A percentile compares a stretch with the other conserved stretches of the same genome.
phyloP scores from a whole-genome alignment of 495 filamentous ascomycete species.

The Staphylotrichum longicolle region DNA sequence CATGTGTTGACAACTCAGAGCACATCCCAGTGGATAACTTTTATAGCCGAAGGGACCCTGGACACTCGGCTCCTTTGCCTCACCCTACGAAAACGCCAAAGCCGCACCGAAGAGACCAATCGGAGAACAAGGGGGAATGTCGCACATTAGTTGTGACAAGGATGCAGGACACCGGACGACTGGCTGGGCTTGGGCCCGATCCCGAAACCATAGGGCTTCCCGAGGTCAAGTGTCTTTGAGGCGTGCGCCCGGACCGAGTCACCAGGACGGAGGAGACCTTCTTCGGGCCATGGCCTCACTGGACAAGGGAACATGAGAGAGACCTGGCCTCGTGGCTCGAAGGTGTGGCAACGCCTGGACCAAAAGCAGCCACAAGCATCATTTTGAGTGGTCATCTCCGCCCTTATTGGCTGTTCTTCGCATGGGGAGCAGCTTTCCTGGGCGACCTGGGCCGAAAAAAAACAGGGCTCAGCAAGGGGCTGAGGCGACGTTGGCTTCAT shows the following conservation, averaged over 20 bases:
- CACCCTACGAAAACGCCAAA: too few relatives aligned
- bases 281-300: too few relatives aligned
- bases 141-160: conserved; percentile 26
- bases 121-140: conserved; percentile 9
- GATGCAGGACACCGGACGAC: conserved; percentile 6
- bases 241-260: too few relatives aligned
- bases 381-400: neutral
- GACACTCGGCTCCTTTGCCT: too few relatives aligned
- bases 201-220: conserved; percentile 13
- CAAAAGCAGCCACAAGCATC: conserved; percentile 1
- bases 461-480: conserved; percentile 15
- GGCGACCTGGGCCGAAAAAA: neutral
- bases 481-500: conserved; percentile 14
- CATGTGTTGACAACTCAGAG: neutral
- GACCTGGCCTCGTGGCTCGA: too few relatives aligned
- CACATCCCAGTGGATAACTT: neutral
- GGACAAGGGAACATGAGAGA: too few relatives aligned
- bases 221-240: neutral
- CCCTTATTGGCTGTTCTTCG: conserved; percentile 22
- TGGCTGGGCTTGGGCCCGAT: conserved; percentile 7
- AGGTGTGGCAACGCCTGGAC: neutral
- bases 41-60: too few relatives aligned
- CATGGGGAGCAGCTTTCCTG: conserved; percentile 18
- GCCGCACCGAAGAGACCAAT: neutral
- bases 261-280: too few relatives aligned